Evolutionary conservation across 768 basidiomycete species (phyloP).

Genomic region (Solioccasus polychromus): DNA sequence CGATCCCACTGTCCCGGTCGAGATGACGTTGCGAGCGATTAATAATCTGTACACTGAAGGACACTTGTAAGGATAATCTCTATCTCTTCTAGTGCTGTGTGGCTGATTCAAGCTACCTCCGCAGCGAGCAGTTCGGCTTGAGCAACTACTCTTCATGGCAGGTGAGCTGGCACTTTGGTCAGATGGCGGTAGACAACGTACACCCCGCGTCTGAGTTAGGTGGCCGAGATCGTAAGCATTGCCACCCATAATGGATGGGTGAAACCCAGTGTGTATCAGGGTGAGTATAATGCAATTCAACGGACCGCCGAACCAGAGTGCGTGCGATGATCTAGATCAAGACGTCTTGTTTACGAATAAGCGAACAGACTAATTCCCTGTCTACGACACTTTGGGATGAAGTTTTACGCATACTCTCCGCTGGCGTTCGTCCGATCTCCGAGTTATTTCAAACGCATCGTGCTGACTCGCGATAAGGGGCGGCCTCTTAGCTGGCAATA

Average conservation of each 20-base stretch:
- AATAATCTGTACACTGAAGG: slow-evolving; percentile 50
- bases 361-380: slow-evolving; percentile 36
- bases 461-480: slow-evolving; percentile 4
- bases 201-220: slow-evolving; percentile 16
- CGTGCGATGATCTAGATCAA: background rate
- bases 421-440: slow-evolving; percentile 5
- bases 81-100: background rate
- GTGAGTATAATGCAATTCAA: slow-evolving; percentile 44
- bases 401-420: slow-evolving; percentile 31
- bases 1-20: slow-evolving; percentile 43
- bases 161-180: slow-evolving; percentile 6
- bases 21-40: slow-evolving; percentile 43
- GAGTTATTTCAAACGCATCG: background rate
- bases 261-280: slow-evolving; percentile 49
- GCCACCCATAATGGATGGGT: slow-evolving; percentile 45
- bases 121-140: slow-evolving; percentile 13
- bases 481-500: slow-evolving; percentile 13
- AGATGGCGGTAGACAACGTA: background rate
- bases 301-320: slow-evolving; percentile 37
- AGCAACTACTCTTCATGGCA: slow-evolving; percentile 34
- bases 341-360: slow-evolving; percentile 1
- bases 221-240: slow-evolving; percentile 45
- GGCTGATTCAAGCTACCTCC: background rate
- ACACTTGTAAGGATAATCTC: slow-evolving; percentile 45
- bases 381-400: slow-evolving; percentile 39